Conservation (phyloP, 2,329 filamentous ascomycete species). For the Dendrostoma leiphaemia region DNA sequence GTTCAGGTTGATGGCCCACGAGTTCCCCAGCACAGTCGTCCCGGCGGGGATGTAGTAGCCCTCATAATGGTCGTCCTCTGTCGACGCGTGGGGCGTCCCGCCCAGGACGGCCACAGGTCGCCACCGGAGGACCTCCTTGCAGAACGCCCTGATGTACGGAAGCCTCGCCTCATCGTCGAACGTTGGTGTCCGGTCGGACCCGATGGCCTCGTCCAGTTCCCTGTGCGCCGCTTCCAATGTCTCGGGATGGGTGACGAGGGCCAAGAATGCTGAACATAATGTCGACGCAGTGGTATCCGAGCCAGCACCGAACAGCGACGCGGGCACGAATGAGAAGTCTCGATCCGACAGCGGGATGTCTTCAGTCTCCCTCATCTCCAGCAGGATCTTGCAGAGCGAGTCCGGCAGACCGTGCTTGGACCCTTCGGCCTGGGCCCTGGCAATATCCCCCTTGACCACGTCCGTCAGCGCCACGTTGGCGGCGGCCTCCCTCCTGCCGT, state of each 20-base stretch:
- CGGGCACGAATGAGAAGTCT: conserved; percentile 41
- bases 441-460: conserved; percentile 38
- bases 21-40: conserved; percentile 38
- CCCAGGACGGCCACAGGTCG: conserved; percentile 42
- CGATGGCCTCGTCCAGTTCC: conserved; percentile 38
- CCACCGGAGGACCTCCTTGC: conserved; percentile 34
- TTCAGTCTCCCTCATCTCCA: conserved; percentile 38
- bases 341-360: conserved; percentile 36
- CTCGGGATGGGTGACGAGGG: conserved; percentile 43
- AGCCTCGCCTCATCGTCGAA: conserved; percentile 29
- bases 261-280: conserved; percentile 45
- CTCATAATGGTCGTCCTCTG: conserved; percentile 46
- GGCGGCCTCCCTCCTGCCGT: conserved; percentile 34
- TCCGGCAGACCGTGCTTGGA: conserved; percentile 32
- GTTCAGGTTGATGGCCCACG: conserved; percentile 29
- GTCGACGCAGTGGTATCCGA: conserved; percentile 49
- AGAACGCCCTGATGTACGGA: conserved; percentile 31
- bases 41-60: conserved; percentile 48
- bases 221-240: conserved; percentile 40
- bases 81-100: conserved; percentile 43
- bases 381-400: conserved; percentile 41
- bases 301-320: conserved; percentile 42
- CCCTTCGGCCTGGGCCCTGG: conserved; percentile 29
- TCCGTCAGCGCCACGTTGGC: conserved; percentile 40
- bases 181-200: conserved; percentile 27